phyloP scores from a whole-genome alignment of 2,329 filamentous ascomycete genomes.

The Pestalotiopsis sp. region DNA sequence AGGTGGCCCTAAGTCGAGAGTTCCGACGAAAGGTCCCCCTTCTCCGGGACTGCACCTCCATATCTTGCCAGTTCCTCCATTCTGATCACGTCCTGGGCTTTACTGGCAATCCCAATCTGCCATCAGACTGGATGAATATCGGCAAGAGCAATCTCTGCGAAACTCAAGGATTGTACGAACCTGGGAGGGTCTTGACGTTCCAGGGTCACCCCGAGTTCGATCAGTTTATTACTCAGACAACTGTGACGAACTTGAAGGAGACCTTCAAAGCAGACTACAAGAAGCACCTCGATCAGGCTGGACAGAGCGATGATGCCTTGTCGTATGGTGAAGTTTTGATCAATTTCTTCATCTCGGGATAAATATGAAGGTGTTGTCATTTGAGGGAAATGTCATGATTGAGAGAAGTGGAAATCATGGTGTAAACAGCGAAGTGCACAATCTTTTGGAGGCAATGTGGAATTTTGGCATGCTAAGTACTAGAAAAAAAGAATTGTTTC shows the following conservation, averaged over 20 bases:
- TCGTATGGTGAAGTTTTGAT: not conserved
- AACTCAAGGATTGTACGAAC: conserved; percentile 13
- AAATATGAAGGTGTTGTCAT: not conserved
- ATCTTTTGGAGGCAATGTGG: too few species aligned
- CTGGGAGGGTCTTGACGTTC: conserved; percentile 17
- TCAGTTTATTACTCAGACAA: not conserved
- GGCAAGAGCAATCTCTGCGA: conserved; percentile 10
- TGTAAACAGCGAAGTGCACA: too few species aligned
- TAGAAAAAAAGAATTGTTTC: too few species aligned
- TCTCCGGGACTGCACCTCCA: not conserved
- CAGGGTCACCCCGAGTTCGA: conserved; percentile 17
- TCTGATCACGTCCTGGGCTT: conserved; percentile 7
- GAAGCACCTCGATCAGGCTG: not conserved
- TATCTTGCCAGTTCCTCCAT: conserved; percentile 15
- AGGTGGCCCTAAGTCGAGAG: not conserved
- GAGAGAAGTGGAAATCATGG: too few species aligned
- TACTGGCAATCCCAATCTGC: not conserved
- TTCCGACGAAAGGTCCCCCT: conserved; percentile 5
- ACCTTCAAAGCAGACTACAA: not conserved
- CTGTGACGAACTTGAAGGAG: not conserved
- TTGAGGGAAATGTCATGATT: too few species aligned
- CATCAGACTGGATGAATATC: conserved; percentile 7
- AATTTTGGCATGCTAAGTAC: too few species aligned
- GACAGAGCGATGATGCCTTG: not conserved
- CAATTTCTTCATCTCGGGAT: not conserved